A percentile compares a stretch with the other conserved stretches of the same genome.
These are phyloP conservation scores for Picochlorum sp. DNA, from an alignment of 139 green algal genomes.

Conservation along the genomic window DNA sequence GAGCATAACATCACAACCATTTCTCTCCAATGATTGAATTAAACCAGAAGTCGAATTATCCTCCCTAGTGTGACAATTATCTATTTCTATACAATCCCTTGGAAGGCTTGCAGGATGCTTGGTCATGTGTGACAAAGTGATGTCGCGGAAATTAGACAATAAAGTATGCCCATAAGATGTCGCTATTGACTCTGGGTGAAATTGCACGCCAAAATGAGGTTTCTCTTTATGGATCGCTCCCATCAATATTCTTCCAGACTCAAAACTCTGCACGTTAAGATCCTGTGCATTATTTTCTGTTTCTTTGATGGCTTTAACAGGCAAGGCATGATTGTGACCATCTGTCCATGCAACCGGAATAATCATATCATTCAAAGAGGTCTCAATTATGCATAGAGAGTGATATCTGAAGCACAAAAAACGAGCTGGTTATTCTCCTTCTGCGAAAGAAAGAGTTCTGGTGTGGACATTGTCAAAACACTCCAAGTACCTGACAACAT, in stretches of 20 bases:
- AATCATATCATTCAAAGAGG: conserved; percentile 58
- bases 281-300: too few species aligned
- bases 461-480: too few species aligned
- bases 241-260: conserved; percentile 57
- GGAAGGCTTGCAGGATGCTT: too few species aligned
- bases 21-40: too few species aligned
- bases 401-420: conserved; percentile 52
- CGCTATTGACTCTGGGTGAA: conserved; percentile 88
- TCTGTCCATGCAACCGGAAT: conserved; percentile 71
- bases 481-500: conserved; percentile 80
- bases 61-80: too few species aligned
- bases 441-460: too few species aligned
- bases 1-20: not conserved
- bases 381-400: conserved; percentile 71
- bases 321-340: conserved; percentile 27
- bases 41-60: too few species aligned
- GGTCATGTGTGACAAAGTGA: conserved; percentile 32
- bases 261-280: too few species aligned
- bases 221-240: conserved; percentile 52
- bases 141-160: conserved; percentile 74
- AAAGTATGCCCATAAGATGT: conserved; percentile 64
- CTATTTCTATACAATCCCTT: too few species aligned
- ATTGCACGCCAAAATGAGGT: conserved; percentile 90
- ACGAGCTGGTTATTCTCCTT: too few species aligned
- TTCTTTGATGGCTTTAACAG: not conserved